Evolutionary conservation across 176 grass and related monocot species (phyloP), one percentile per base, ranked within the genome.

Genomic region (Calamus simplicifolius): DNA sequence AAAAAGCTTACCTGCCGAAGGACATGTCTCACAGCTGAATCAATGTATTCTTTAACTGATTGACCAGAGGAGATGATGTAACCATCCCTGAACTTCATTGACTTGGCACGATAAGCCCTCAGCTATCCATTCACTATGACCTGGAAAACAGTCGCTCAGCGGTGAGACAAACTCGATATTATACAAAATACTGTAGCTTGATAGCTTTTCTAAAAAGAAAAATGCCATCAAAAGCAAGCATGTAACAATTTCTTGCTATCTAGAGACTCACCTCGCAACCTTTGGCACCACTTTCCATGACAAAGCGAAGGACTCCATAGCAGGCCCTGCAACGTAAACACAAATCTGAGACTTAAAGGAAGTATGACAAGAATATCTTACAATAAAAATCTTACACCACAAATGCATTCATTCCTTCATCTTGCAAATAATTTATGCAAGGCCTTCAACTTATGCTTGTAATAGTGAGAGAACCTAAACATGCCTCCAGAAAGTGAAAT

Each of bases 21-120:
- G 19, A 94, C 84, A 0, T 94, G 89, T 48, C 89, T 82, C 15
- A 94, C 89, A 73, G 89, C 84, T 2, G 89, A 58, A 60, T 94
- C 84, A 56, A 94, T 85, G 77, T 94, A 94, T 70, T 94, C 89
- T 0, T 94, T 88, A 6, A 94, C 89, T 14, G 89, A 84, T 81
- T 94, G 89, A 59, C 89, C 89, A 56, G 89, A 94, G 3, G 89
- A 94, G 67, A 94, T 88, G 84, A 94, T 94, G 67, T 94, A 94
- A 0, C 89, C 89, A 38, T 94, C 89, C 81, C 88, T 94, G 78
- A 94, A 94, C 54, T 94, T 94, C 89, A 88, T 88, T 25, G 81
- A 85, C 67, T 94, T 94, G 28, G 84, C 84, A 79, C 84, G 83
- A 49, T 94, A 84, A 35, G 89, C 89, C 84, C 89, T 88, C 23